Evolutionary conservation across 805 yeast genomes (phyloP), one percentile per base, ranked within the genome.

Genomic region (Vanderwaltozyma verrucispora): DNA sequence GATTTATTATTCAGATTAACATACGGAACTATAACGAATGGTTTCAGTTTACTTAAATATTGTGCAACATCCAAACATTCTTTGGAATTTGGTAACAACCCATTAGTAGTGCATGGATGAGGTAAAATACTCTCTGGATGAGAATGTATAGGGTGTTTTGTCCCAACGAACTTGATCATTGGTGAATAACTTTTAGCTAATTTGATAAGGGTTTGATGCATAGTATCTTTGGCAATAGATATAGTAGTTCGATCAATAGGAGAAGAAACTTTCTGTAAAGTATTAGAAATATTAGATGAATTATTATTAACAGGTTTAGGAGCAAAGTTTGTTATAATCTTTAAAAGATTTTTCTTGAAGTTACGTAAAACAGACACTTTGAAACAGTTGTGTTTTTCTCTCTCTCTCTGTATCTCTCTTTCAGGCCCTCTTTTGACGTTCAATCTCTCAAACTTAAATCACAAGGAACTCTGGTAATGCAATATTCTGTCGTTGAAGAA

Each of bases 151-250:
- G 66, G 54, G 57, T 79, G 85, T 35, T 86, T 80, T 33, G 87
- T 87, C 30, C 96, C 96, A 33, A 86, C 73, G 56, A 89, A 89
- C 54, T 80, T 81, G 63, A 89, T 89, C 59, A 77, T 67, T 13
- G 94, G 96, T 18, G 70, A 67, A 54, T 74, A 71, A 20, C 45
- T 40, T 44, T 46, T 40, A 21, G 55, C 52, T 27, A 54, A 35
- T 33, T 37, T 48, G 2, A 37, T 37, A n/a, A 38, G 42, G 7
- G 65, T 48, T 23, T 54, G 48, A 37, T 62, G 64, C 66, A 62
- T 63, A 18, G 39, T 32, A 14, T 20, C 24, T 3, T 26, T 9
- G 14, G 16, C 15, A 21, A 7, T 28, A 28, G n/a, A n/a, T n/a
- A n/a, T n/a, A n/a, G n/a, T n/a, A n/a, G n/a, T n/a, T n/a, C n/a